These are phyloP conservation scores for Cronartium quercuum DNA, from an alignment of 1,284 basidiomycete species.

Conservation along the genomic window DNA sequence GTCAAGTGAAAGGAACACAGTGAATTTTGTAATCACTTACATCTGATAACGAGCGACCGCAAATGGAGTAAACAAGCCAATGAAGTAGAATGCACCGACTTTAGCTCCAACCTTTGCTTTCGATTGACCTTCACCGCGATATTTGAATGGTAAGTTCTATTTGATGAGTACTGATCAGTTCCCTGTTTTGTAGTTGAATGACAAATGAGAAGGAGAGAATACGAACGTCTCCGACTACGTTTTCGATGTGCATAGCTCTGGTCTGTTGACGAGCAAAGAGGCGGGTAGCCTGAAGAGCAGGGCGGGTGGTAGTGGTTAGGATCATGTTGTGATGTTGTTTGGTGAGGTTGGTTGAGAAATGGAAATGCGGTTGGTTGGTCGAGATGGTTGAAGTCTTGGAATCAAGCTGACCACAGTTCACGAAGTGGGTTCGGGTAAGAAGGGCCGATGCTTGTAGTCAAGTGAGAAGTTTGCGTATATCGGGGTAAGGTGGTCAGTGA, in stretches of 20 bases:
- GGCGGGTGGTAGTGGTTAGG: neutral
- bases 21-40: too few species aligned
- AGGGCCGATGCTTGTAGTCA: too few species aligned
- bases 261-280: conserved; percentile 8
- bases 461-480: too few species aligned
- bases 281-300: neutral
- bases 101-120: conserved; percentile 20
- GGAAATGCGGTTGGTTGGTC: neutral
- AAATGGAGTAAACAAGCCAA: conserved; percentile 39
- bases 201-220: neutral
- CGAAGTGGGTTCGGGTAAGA: too few species aligned
- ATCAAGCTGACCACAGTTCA: too few species aligned
- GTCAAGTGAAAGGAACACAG: too few species aligned
- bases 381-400: neutral
- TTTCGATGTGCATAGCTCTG: conserved; percentile 33
- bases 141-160: conserved; percentile 38
- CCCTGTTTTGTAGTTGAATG: neutral
- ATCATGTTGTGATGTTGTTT: neutral
- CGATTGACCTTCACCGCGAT: conserved; percentile 19
- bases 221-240: conserved; percentile 35
- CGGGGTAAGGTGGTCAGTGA: too few species aligned
- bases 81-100: conserved; percentile 22
- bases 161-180: neutral
- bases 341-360: neutral
- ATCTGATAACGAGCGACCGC: conserved; percentile 38